These are phyloP conservation scores for Paralagenidium karlingii DNA, from an alignment of 352 stramenopile genomes.

Conservation along the genomic window DNA sequence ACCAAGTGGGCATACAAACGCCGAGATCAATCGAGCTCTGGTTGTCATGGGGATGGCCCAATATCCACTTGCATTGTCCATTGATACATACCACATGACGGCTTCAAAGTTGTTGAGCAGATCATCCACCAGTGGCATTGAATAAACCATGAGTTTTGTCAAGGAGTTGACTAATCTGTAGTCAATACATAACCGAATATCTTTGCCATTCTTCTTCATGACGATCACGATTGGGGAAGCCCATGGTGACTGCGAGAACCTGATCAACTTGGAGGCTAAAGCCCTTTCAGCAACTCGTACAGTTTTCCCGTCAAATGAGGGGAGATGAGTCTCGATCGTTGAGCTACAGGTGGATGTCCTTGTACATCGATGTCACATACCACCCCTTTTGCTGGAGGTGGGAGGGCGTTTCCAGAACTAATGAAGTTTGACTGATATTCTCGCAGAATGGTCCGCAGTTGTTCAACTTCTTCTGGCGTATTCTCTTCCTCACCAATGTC, in stretches of 20 bases:
- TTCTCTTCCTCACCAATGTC: conserved; percentile 6
- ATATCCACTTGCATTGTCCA: conserved; percentile 11
- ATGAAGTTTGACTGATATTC: conserved; percentile 5
- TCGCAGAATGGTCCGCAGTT: not conserved
- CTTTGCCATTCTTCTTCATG: conserved; percentile 9
- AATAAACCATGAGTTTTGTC: conserved; percentile 8
- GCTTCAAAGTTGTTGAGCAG: conserved; percentile 6
- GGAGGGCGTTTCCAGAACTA: conserved; percentile 5
- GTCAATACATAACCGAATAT: conserved; percentile 11
- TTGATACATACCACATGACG: conserved; percentile 8
- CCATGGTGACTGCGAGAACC: conserved; percentile 3
- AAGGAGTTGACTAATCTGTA: conserved; percentile 4
- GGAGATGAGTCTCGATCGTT: conserved; percentile 1
- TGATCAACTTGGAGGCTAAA: conserved; percentile 5
- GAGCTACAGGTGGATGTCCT: conserved; percentile 1
- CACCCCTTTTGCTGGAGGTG: not conserved
- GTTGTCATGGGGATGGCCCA: conserved; percentile 10
- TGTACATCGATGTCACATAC: conserved; percentile 8
- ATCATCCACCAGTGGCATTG: conserved; percentile 9
- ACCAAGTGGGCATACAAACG: conserved; percentile 8
- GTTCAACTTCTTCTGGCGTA: not conserved
- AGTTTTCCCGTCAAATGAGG: conserved; percentile 7
- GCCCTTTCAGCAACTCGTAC: conserved; percentile 3
- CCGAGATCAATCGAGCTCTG: conserved; percentile 6
- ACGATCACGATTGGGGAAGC: conserved; percentile 10